Percentiles rank a stretch among this genome's conserved stretches.
Conservation (phyloP, 495 filamentous ascomycete genomes). For the Haplographium delicatum region DNA sequence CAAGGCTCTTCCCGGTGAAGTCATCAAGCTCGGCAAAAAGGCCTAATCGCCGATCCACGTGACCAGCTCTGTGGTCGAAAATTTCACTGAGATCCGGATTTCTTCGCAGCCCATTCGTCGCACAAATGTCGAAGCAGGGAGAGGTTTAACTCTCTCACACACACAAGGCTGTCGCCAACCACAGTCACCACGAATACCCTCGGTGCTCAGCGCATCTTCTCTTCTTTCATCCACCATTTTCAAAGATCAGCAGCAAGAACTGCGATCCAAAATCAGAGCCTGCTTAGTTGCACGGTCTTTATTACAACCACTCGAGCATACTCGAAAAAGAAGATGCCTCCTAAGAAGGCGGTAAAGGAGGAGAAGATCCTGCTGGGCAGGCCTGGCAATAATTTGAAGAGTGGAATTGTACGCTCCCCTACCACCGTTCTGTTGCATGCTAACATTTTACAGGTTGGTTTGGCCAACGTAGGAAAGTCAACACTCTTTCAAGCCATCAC, state of each 20-base stretch:
- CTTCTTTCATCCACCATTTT: constrained; percentile 45
- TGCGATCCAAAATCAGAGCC: constrained; percentile 37
- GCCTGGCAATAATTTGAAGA: constrained; percentile 98
- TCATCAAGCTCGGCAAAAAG: not conserved
- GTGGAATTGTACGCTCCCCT: constrained; percentile 85
- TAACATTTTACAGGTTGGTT: constrained; percentile 66
- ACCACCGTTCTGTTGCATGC: constrained; percentile 4
- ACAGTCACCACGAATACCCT: constrained; percentile 40
- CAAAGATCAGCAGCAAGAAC: constrained; percentile 54
- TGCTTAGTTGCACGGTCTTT: constrained; percentile 29
- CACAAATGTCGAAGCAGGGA: constrained; percentile 15
- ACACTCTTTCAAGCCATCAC: constrained; percentile 99
- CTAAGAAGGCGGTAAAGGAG: constrained; percentile 64
- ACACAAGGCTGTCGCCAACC: constrained; percentile 28
- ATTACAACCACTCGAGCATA: constrained; percentile 20
- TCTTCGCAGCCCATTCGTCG: constrained; percentile 5
- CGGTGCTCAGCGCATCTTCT: constrained; percentile 43
- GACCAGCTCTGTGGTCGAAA: not conserved
- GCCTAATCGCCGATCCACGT: not conserved
- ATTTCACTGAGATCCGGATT: no score
- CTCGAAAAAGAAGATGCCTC: constrained; percentile 61
- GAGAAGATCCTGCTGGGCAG: constrained; percentile 86
- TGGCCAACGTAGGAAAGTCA: constrained; percentile 99
- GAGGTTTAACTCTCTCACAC: constrained; percentile 18
- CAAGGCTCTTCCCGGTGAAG: not conserved